Evolutionary conservation across 1,139 yeast species (phyloP).

Genomic region (Pichia inconspicua): DNA sequence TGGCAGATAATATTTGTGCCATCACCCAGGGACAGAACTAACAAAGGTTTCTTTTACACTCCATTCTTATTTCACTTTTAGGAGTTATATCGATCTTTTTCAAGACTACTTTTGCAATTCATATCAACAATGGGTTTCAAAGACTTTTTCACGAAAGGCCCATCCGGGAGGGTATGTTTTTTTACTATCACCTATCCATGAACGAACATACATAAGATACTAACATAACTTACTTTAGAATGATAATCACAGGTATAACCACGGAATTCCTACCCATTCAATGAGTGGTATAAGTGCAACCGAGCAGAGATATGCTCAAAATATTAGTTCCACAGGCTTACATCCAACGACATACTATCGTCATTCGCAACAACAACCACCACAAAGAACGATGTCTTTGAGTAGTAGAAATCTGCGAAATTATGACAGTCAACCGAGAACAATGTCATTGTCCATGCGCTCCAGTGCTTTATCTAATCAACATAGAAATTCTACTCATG

Average conservation of each 20-base stretch:
- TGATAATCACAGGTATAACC: constrained; percentile 2
- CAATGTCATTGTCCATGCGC: constrained; percentile 24
- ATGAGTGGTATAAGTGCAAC: constrained; percentile 11
- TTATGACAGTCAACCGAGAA: constrained; percentile 13
- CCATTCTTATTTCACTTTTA: too few species aligned
- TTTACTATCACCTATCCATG: too few species aligned
- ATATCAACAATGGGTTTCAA: constrained; percentile 19
- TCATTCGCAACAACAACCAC: not conserved
- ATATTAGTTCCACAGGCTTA: constrained; percentile 7
- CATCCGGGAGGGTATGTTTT: constrained; percentile 20
- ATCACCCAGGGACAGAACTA: not conserved
- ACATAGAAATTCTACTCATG: not conserved
- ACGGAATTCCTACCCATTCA: constrained; percentile 5
- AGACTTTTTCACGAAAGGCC: constrained; percentile 21
- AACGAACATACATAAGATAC: not conserved
- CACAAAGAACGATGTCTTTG: constrained; percentile 23
- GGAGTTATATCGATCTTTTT: too few species aligned
- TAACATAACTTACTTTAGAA: not conserved
- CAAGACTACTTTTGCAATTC: not conserved
- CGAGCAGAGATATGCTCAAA: constrained; percentile 8
- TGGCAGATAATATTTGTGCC: not conserved
- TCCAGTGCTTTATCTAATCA: not conserved
- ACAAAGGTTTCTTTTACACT: not conserved
- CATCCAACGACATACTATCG: constrained; percentile 1
- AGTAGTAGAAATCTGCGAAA: constrained; percentile 15